A percentile compares a stretch with the other conserved stretches of the same genome.
Evolutionary conservation across 2,329 filamentous ascomycete genomes (phyloP).

Genomic region (Macroventuria anomochaeta): DNA sequence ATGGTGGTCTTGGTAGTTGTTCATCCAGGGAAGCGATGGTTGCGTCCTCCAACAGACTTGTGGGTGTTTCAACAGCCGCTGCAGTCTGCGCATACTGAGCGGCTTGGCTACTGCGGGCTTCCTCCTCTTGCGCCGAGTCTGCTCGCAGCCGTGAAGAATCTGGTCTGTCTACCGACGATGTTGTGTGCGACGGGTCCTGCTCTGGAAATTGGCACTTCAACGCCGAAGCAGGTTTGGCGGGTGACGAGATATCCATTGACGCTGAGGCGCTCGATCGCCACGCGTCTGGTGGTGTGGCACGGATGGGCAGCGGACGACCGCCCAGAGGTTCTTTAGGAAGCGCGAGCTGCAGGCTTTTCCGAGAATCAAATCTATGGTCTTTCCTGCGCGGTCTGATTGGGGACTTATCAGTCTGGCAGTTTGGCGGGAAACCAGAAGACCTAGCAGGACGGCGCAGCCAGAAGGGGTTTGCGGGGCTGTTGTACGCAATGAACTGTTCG

Average conservation of each 20-base stretch:
- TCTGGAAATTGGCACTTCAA: background rate
- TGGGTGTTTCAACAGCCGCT: background rate
- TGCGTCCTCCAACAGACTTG: background rate
- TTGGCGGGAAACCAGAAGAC: slow-evolving; percentile 4
- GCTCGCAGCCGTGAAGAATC: slow-evolving; percentile 14
- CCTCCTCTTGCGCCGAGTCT: slow-evolving; percentile 17
- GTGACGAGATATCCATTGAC: slow-evolving; percentile 34
- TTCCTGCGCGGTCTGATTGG: slow-evolving; percentile 26
- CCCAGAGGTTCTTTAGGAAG: slow-evolving; percentile 23
- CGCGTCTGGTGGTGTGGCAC: slow-evolving; percentile 6
- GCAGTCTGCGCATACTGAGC: slow-evolving; percentile 2
- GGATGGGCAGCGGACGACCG: slow-evolving; percentile 3
- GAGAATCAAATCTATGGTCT: slow-evolving; percentile 6
- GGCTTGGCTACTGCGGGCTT: slow-evolving; percentile 14
- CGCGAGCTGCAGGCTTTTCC: slow-evolving; percentile 23
- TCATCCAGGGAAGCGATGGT: background rate
- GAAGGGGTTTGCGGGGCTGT: slow-evolving; percentile 23
- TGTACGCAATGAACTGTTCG: slow-evolving; percentile 18
- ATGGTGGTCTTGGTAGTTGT: background rate
- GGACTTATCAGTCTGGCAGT: slow-evolving; percentile 25
- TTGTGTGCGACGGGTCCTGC: background rate
- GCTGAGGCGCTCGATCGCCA: slow-evolving; percentile 33
- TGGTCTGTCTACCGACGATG: background rate
- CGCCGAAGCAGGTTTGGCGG: background rate
- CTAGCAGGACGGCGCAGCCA: slow-evolving; percentile 35